Evolutionary conservation across 2,329 filamentous ascomycete genomes (phyloP).

Genomic region (Exophiala spinifera): DNA sequence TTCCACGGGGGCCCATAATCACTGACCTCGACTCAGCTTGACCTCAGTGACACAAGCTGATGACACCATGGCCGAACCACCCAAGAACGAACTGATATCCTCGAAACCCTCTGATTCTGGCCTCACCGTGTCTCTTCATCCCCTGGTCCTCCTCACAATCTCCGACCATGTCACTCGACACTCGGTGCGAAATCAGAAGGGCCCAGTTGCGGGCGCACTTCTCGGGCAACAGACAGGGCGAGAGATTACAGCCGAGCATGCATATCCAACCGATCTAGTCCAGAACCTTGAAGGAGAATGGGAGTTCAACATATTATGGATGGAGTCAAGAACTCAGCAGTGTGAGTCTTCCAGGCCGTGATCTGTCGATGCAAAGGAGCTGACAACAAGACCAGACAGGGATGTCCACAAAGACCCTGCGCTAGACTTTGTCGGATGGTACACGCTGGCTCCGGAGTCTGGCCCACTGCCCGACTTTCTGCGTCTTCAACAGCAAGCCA

Average conservation of each 20-base stretch:
- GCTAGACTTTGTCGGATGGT: conserved; percentile 89
- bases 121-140: conserved; percentile 80
- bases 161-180: conserved; percentile 95
- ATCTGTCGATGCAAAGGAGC: conserved; percentile 2
- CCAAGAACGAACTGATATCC: conserved; percentile 60
- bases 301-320: conserved; percentile 67
- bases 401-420: conserved; percentile 80
- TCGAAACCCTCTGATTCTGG: conserved; percentile 68
- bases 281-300: conserved; percentile 54
- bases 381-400: conserved; percentile 59
- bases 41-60: background rate
- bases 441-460: conserved; percentile 68
- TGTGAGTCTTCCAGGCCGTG: conserved; percentile 56
- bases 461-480: conserved; percentile 68
- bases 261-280: conserved; percentile 73
- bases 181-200: conserved; percentile 69
- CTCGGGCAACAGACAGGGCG: conserved; percentile 88
- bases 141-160: conserved; percentile 90
- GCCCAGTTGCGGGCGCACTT: conserved; percentile 81
- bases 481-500: conserved; percentile 73
- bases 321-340: conserved; percentile 74
- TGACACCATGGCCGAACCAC: conserved; percentile 46
- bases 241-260: conserved; percentile 87
- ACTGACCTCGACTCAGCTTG: background rate
- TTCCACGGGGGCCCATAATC: background rate